Conservation (phyloP, 495 filamentous ascomycete species). For the Penicillium atrosanguineum region DNA sequence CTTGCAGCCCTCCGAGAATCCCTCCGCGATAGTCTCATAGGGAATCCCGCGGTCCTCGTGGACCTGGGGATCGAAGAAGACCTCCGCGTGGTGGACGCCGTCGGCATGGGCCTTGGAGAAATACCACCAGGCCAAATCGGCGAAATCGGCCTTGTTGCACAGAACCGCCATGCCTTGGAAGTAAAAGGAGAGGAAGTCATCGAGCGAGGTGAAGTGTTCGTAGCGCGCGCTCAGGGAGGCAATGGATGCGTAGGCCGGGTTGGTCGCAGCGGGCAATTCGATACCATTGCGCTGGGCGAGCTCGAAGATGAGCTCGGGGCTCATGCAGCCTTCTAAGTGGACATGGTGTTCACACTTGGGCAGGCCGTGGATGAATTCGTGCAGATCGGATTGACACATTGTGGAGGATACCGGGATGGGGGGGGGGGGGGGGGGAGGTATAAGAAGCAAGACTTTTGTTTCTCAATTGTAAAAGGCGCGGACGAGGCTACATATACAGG, state of each 20-base stretch:
- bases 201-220: slow-evolving; percentile 61
- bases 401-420: neutral
- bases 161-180: slow-evolving; percentile 73
- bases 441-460: neutral
- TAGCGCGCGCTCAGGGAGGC: slow-evolving; percentile 59
- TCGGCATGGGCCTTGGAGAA: slow-evolving; percentile 61
- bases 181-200: slow-evolving; percentile 78
- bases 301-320: slow-evolving; percentile 64
- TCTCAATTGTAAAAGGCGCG: neutral
- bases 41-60: slow-evolving; percentile 62
- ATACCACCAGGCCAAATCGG: slow-evolving; percentile 72
- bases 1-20: slow-evolving; percentile 56
- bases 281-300: slow-evolving; percentile 64
- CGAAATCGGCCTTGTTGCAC: slow-evolving; percentile 59
- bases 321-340: slow-evolving; percentile 71
- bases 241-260: slow-evolving; percentile 60
- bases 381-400: slow-evolving; percentile 43
- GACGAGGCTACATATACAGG: slow-evolving; percentile 1
- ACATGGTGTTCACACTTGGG: slow-evolving; percentile 83
- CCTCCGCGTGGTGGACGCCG: slow-evolving; percentile 70
- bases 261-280: slow-evolving; percentile 49
- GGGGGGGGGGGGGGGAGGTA: no score
- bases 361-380: slow-evolving; percentile 61
- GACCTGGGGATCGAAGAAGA: slow-evolving; percentile 80
- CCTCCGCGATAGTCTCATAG: slow-evolving; percentile 57